Evolutionary conservation across 1,139 yeast genomes (phyloP).

Genomic region (Blastobotrys proliferans): DNA sequence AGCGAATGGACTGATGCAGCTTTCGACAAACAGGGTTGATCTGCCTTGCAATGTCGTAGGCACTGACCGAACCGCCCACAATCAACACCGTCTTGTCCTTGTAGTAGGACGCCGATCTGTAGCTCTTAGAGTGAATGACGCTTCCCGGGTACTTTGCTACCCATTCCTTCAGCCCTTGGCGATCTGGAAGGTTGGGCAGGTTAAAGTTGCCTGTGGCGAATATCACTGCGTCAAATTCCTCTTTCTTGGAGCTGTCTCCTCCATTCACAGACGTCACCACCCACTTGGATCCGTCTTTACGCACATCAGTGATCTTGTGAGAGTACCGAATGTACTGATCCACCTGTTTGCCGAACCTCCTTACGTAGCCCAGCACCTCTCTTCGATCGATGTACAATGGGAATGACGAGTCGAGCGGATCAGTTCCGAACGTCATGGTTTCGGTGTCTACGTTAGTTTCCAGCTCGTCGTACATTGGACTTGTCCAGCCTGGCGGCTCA

Average conservation of each 20-base stretch:
- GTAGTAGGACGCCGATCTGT: slow-evolving; percentile 44
- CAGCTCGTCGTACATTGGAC: slow-evolving; percentile 48
- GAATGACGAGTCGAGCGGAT: slow-evolving; percentile 38
- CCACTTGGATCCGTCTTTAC: slow-evolving; percentile 41
- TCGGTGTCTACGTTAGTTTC: slow-evolving; percentile 61
- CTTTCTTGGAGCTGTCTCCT: slow-evolving; percentile 14
- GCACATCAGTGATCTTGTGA: slow-evolving; percentile 38
- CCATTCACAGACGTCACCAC: slow-evolving; percentile 26
- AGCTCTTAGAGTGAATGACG: slow-evolving; percentile 57
- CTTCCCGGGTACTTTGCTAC: slow-evolving; percentile 42
- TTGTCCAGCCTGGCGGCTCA: slow-evolving; percentile 19
- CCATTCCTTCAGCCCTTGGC: slow-evolving; percentile 53
- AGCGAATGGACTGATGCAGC: slow-evolving; percentile 47
- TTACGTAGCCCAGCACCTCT: slow-evolving; percentile 47
- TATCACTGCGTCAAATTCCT: slow-evolving; percentile 50
- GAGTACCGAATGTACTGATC: slow-evolving; percentile 36
- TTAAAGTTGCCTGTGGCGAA: slow-evolving; percentile 58
- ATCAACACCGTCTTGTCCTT: slow-evolving; percentile 45
- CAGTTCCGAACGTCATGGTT: slow-evolving; percentile 53
- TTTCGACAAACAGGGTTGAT: slow-evolving; percentile 39
- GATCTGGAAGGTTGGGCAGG: slow-evolving; percentile 51
- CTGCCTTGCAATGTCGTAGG: slow-evolving; percentile 56
- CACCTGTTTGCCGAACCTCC: slow-evolving; percentile 43
- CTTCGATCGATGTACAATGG: slow-evolving; percentile 50
- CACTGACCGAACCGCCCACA: slow-evolving; percentile 62